A percentile compares a stretch with the other conserved stretches of the same genome.
phyloP scores from a whole-genome alignment of 78 protist genomes.

The Blattamonas nauphoetae region DNA sequence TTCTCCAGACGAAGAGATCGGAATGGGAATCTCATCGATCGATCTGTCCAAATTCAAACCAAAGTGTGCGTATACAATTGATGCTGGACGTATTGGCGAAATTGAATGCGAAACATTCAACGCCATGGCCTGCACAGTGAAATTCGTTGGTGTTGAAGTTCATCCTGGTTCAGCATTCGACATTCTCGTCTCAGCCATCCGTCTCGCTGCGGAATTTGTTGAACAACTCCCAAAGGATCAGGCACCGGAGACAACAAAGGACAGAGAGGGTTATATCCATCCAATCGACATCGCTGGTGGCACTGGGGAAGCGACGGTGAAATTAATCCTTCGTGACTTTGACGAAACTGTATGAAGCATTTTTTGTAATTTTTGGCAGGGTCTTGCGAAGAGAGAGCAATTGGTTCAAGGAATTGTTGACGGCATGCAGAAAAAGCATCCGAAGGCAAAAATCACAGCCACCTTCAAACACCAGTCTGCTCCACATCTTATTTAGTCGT shows the following conservation, averaged over 20 bases:
- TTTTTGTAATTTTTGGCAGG: neutral
- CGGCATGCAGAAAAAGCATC: neutral
- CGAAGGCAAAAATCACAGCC: neutral
- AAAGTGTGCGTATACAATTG: conserved; percentile 21
- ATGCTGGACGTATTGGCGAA: conserved; percentile 30
- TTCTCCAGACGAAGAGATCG: conserved; percentile 37
- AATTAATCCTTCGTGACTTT: conserved; percentile 20
- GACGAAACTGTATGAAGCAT: neutral
- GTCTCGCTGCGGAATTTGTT: conserved; percentile 10
- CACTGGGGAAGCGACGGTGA: neutral
- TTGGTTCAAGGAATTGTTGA: conserved; percentile 7
- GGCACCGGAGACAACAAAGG: conserved; percentile 29
- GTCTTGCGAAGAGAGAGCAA: neutral
- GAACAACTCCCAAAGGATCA: neutral
- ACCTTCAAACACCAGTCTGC: neutral
- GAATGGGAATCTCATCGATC: conserved; percentile 15
- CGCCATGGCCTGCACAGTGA: conserved; percentile 13
- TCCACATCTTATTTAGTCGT: neutral
- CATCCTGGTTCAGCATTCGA: conserved; percentile 25
- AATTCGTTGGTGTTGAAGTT: conserved; percentile 6
- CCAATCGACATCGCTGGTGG: neutral
- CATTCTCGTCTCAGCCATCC: conserved; percentile 13
- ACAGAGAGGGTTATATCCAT: conserved; percentile 20
- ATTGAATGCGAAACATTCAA: conserved; percentile 22
- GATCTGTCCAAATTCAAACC: neutral